Conservation (phyloP, 176 grass and related monocot genomes). For the Melocanna baccifera region DNA sequence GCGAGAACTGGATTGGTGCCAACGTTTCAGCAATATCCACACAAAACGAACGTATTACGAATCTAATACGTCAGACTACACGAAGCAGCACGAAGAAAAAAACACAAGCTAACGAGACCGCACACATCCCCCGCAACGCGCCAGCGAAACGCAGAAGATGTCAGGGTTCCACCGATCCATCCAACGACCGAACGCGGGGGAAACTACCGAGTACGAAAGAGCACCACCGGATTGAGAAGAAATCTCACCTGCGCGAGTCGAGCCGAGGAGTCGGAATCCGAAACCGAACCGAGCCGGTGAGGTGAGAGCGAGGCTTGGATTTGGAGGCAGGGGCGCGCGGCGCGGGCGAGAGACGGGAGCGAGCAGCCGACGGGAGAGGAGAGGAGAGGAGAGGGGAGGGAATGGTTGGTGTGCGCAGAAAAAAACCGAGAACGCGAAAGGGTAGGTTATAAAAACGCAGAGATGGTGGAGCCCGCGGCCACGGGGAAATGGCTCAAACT, state of each 20-base stretch:
- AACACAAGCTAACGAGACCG: not conserved
- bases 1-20: not conserved
- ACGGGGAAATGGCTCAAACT: constrained; percentile 23
- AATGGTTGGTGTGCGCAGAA: not conserved
- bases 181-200: not conserved
- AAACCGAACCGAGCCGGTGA: not conserved
- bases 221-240: not conserved
- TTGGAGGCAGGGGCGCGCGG: not conserved
- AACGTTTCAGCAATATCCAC: not conserved
- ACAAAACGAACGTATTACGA: not conserved
- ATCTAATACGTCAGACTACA: not conserved
- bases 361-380: constrained; percentile 33
- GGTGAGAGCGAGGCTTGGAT: not conserved
- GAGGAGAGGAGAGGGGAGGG: not conserved
- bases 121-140: not conserved
- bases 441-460: constrained; percentile 9
- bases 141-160: not conserved
- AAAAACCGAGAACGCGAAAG: constrained; percentile 36
- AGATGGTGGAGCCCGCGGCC: not conserved
- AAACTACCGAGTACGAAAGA: not conserved
- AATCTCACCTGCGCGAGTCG: not conserved
- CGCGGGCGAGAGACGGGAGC: constrained; percentile 35
- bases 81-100: not conserved
- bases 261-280: not conserved
- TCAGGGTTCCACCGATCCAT: not conserved